Evolutionary conservation across 2,329 filamentous ascomycete species (phyloP).

Genomic region (Aspergillus sp.): DNA sequence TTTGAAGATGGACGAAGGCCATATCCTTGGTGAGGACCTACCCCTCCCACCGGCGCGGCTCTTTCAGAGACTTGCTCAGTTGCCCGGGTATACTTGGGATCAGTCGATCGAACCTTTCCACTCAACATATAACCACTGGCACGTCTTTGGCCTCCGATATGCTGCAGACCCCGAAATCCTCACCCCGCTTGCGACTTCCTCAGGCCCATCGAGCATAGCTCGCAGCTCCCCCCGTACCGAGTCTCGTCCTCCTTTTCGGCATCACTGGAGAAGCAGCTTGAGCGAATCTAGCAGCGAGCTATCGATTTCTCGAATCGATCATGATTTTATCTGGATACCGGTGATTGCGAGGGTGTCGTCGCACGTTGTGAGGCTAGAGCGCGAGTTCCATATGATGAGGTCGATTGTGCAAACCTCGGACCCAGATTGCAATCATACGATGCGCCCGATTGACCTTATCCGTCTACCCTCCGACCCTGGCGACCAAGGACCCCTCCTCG

Average conservation of each 20-base stretch:
- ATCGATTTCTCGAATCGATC: slow-evolving; percentile 45
- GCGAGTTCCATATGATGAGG: slow-evolving; percentile 83
- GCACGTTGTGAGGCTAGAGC: slow-evolving; percentile 81
- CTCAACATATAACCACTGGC: slow-evolving; percentile 87
- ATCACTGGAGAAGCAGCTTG: slow-evolving; percentile 56
- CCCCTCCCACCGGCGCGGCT: slow-evolving; percentile 67
- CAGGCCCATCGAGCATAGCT: slow-evolving; percentile 48
- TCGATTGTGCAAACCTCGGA: slow-evolving; percentile 72
- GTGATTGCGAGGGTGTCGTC: slow-evolving; percentile 83
- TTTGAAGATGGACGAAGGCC: slow-evolving; percentile 40
- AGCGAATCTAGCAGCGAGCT: slow-evolving; percentile 55
- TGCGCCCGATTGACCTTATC: slow-evolving; percentile 78
- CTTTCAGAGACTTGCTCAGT: slow-evolving; percentile 72
- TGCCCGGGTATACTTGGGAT: slow-evolving; percentile 78
- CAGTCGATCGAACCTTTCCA: slow-evolving; percentile 57
- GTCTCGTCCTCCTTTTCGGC: slow-evolving; percentile 43
- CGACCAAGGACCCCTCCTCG: slow-evolving; percentile 73
- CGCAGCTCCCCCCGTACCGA: slow-evolving; percentile 51
- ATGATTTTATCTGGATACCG: slow-evolving; percentile 56
- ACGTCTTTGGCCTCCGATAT: slow-evolving; percentile 67
- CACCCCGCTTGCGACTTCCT: slow-evolving; percentile 52
- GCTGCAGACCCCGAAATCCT: slow-evolving; percentile 54
- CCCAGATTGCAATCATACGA: slow-evolving; percentile 74
- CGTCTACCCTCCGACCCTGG: slow-evolving; percentile 69
- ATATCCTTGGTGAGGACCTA: slow-evolving; percentile 51